Conservation (phyloP, 768 basidiomycete genomes). For the Leucocoprinus sp. region DNA sequence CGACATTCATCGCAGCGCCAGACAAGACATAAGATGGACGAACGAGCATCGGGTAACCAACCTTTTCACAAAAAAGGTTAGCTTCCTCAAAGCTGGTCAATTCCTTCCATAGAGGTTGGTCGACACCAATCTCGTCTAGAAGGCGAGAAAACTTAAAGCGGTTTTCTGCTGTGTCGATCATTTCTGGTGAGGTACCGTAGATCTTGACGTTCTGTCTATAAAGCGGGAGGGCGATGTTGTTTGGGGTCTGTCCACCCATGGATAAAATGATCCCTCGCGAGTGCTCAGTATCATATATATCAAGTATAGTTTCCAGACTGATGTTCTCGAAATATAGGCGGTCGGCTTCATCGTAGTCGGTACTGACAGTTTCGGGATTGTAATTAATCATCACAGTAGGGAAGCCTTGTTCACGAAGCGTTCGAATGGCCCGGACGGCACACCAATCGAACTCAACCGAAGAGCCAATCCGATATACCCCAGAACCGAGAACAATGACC, state of each 20-base stretch:
- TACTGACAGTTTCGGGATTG: conserved; percentile 98
- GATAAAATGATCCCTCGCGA: conserved; percentile 90
- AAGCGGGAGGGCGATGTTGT: conserved; percentile 96
- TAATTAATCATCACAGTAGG: conserved; percentile 99
- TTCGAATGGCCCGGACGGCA: conserved; percentile 94
- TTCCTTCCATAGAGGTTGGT: conserved; percentile 97
- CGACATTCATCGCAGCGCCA: conserved; percentile 99
- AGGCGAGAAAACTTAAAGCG: conserved; percentile 99
- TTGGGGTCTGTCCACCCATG: conserved; percentile 98
- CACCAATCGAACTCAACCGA: conserved; percentile 99
- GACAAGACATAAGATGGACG: conserved; percentile 99
- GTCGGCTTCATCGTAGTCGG: conserved; percentile 98
- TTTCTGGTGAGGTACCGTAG: conserved; percentile 97
- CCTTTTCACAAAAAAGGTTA: conserved; percentile 80
- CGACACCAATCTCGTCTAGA: conserved; percentile 95
- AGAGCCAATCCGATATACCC: conserved; percentile 97
- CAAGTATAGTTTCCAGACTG: conserved; percentile 89
- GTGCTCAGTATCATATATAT: conserved; percentile 90
- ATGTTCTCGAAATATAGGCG: conserved; percentile 99
- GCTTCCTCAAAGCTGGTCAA: conserved; percentile 88
- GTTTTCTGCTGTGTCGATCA: conserved; percentile 99
- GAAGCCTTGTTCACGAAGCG: conserved; percentile 87
- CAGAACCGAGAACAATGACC: conserved; percentile 95
- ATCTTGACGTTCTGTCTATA: conserved; percentile 97
- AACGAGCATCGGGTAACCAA: conserved; percentile 93